Base-by-base conservation (phyloP, 2,329 filamentous ascomycete genomes). In the Neopestalotiopsis sp. region DNA sequence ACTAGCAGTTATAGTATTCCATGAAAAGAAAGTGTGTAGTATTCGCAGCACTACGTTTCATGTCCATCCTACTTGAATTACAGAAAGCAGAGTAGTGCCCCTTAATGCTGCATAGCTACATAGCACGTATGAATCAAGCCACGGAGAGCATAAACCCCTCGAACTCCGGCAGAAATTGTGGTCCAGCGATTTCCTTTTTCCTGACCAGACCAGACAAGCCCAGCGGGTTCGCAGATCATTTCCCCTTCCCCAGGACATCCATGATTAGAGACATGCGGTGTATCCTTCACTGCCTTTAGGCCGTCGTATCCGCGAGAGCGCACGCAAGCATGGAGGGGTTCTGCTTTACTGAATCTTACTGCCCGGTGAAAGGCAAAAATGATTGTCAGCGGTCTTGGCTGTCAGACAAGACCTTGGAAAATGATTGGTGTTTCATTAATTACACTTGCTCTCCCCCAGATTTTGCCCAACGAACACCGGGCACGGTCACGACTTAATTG, bases 191-290 rank as follows among this genome's bases (percentile, higher is more conserved):
- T 53, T 53, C 45, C 45, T 53, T 53, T 53, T 53, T 53, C 45
- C 45, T 53, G 45, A 7, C 45, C 45, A n/a, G 45, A 17, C 45
- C 57, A 30, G 24, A 34, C 32, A 30, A 61, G 17, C 17, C 38
- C n/a, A 49, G 61, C 20, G 40, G 20, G 34, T 38, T 64, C 61
- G 61, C 61, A 45, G 61, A 64, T 64, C 61, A 45, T 64, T 64
- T 24, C 61, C 42, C n/a, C 40, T 61, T 20, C 30, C 30, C n/a
- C 32, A 61, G 59, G 7, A 34, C 59, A 61, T 61, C 28, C n/a
- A 20, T 40, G 28, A 20, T 30, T 30, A 20, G n/a, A 40, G n/a
- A 40, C 30, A n/a, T 61, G 59, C 59, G 59, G 59, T 61, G 59
- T 61, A 61, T 61, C n/a, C 10, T 61, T 61, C 42, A 45, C 42